A percentile compares a stretch with the other conserved stretches of the same genome.
Evolutionary conservation across 2,329 filamentous ascomycete genomes (phyloP).

Genomic region (Metarhizium sp.): DNA sequence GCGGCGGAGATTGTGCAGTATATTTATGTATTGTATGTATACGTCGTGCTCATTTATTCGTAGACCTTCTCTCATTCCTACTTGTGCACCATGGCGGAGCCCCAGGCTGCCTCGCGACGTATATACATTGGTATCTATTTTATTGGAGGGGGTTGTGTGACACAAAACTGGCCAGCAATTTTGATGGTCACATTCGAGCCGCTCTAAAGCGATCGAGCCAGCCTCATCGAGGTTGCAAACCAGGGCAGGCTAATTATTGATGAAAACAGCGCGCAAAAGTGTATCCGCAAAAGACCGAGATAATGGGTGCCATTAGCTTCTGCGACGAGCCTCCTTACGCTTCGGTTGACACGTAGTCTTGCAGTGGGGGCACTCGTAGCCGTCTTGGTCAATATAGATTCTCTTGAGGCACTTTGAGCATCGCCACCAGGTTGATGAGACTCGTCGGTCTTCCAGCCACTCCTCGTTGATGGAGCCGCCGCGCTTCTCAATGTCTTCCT

Average conservation of each 20-base stretch:
- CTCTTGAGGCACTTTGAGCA: slow-evolving; percentile 42
- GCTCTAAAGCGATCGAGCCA: neutral
- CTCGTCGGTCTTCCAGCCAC: slow-evolving; percentile 30
- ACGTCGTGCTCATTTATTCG: neutral
- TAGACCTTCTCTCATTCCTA: neutral
- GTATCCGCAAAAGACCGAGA: neutral
- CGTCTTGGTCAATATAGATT: slow-evolving; percentile 28
- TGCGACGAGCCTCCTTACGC: slow-evolving; percentile 26
- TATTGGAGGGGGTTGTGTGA: neutral
- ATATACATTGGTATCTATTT: neutral
- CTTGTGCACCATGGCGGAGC: neutral
- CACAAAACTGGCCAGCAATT: slow-evolving; percentile 1
- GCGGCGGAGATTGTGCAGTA: no score
- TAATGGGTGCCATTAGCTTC: slow-evolving; percentile 5
- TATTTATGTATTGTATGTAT: neutral
- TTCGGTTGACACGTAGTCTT: slow-evolving; percentile 35
- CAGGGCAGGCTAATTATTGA: neutral
- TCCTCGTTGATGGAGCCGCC: slow-evolving; percentile 25
- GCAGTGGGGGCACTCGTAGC: slow-evolving; percentile 38
- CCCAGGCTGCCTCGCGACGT: neutral
- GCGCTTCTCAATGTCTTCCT: slow-evolving; percentile 43
- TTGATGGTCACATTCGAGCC: neutral
- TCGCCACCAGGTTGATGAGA: slow-evolving; percentile 40
- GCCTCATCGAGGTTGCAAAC: neutral
- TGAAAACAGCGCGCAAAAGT: neutral